phyloP scores from a whole-genome alignment of 2,329 filamentous ascomycete species.

The Ceratocystis harringtonii region DNA sequence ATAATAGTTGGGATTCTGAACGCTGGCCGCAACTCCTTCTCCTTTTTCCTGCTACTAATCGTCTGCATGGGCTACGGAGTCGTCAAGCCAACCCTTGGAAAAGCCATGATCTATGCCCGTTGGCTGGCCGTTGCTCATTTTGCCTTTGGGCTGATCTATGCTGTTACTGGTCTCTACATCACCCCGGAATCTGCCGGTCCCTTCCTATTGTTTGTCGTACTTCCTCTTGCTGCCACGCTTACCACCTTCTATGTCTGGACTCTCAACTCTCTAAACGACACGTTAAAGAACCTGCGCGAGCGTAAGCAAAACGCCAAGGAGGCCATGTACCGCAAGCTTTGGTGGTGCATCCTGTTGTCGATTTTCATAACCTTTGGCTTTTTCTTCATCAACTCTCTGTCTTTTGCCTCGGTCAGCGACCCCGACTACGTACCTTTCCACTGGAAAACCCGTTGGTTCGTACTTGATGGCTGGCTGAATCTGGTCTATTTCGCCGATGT shows the following conservation, averaged over 20 bases:
- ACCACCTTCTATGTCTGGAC: constrained; percentile 99
- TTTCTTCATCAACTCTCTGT: constrained; percentile 97
- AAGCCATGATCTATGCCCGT: constrained; percentile 86
- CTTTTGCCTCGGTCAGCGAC: constrained; percentile 70
- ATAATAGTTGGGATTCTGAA: constrained; percentile 86
- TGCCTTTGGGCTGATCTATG: constrained; percentile 85
- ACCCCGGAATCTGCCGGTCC: constrained; percentile 78
- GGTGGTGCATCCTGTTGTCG: constrained; percentile 90
- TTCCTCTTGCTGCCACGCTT: constrained; percentile 78
- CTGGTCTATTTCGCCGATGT: constrained; percentile 92
- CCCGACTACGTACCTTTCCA: constrained; percentile 89
- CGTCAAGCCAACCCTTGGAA: constrained; percentile 81
- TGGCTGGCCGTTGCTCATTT: constrained; percentile 87
- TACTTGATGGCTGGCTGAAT: constrained; percentile 94
- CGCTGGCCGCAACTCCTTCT: constrained; percentile 89
- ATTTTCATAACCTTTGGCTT: constrained; percentile 95
- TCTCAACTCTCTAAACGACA: constrained; percentile 82
- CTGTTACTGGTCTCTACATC: constrained; percentile 74
- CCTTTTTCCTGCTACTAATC: constrained; percentile 92
- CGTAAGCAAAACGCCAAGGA: constrained; percentile 90
- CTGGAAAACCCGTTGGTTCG: constrained; percentile 96
- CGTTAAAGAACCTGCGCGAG: constrained; percentile 89
- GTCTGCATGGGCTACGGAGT: constrained; percentile 99
- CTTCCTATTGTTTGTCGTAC: constrained; percentile 79
- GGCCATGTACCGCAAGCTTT: constrained; percentile 92